Base-by-base conservation (phyloP, 352 stramenopile species). In the Phytophthora ramorum region DNA sequence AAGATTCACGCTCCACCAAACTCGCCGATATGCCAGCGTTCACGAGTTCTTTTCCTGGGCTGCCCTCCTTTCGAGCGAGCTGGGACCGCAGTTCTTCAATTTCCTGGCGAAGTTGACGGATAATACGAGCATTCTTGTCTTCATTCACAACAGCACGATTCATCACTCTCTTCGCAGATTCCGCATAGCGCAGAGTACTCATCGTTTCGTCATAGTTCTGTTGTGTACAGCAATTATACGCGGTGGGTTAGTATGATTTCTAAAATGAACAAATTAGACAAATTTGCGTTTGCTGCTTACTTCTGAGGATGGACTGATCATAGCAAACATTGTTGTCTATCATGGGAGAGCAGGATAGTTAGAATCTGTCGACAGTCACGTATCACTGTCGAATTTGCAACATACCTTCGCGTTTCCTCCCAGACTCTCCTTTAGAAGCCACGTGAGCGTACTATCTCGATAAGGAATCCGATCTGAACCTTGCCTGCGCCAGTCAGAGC, bases 251-350 rank as follows among this genome's bases (percentile, higher is more conserved):
- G 20, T 30, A 24, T 9, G 37, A 38, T 52, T 9, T 16, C 1
- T 22, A 4, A 44, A 7, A 28, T 16, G 6, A 26, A 9, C 41
- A 14, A 28, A n/a, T 3, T 20, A n/a, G 19, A 3, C 8, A 26
- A 47, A 34, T 34, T 34, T 34, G 28, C 28, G 7, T 7, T 10
- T 26, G 41, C 9, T 16, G 47, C 64, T 37, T 71, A 92, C 83
- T 28, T 93, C 84, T 13, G 83, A 85, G 0, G 87, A 80, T 0
- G 87, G 87, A 17, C 84, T 92, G 40, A 93, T 77, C 86, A 94
- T 94, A 1, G 87, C 84, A 44, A 96, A 81, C 86, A 96, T 96
- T n/a, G 87, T 96, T 20, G 86, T 96, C 86, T 91, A 14, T 63
- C 16, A 59, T 35, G n/a, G 9, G n/a, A 34, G 17, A 62, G 17